Evolutionary conservation across 2,329 filamentous ascomycete genomes (phyloP).

Genomic region (Pseudogymnoascus sp.): DNA sequence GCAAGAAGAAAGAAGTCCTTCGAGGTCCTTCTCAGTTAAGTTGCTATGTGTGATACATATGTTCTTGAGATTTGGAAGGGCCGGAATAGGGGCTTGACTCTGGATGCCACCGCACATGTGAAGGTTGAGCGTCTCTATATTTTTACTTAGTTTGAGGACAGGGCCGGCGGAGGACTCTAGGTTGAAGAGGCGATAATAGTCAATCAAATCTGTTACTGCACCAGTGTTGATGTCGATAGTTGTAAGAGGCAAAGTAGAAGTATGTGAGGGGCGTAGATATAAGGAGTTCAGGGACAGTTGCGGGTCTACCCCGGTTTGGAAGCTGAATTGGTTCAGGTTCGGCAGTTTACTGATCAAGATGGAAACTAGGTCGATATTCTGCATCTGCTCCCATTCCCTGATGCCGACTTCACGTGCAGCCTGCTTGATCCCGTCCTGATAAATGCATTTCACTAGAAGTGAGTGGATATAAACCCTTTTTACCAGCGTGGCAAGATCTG

Average conservation of each 20-base stretch:
- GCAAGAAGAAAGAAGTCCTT: not conserved
- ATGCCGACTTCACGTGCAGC: not conserved
- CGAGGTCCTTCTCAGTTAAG: not conserved
- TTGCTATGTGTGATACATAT: not conserved
- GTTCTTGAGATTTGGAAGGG: not conserved
- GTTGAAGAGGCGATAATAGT: not conserved
- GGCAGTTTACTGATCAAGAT: not conserved
- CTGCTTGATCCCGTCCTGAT: not conserved
- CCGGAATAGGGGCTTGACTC: not conserved
- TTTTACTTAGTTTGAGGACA: not conserved
- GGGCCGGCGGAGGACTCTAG: not conserved
- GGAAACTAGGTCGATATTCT: not conserved
- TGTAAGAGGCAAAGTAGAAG: not conserved
- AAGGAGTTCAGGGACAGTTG: not conserved
- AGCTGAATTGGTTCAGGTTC: not conserved
- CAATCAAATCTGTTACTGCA: not conserved
- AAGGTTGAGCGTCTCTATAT: not conserved
- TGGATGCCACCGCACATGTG: not conserved
- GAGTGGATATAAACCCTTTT: not conserved
- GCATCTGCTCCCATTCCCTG: not conserved
- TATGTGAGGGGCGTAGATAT: not conserved
- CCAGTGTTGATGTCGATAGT: not conserved
- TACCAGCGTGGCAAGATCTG: not conserved
- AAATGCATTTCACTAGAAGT: not conserved
- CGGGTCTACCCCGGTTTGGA: not conserved